phyloP scores from a whole-genome alignment of 106 monocot species.

The Alisma plantagoaquatica region DNA sequence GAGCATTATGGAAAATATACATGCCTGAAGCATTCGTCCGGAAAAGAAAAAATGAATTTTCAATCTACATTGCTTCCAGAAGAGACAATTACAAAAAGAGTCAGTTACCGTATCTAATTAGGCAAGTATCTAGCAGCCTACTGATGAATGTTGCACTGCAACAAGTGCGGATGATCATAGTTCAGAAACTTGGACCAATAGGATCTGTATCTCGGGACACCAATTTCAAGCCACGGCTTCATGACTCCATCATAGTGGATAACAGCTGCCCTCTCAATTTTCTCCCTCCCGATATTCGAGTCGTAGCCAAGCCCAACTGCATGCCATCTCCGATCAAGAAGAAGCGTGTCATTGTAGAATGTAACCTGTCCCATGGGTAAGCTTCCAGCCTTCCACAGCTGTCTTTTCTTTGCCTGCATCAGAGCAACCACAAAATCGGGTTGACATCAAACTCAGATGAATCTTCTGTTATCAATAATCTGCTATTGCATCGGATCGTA shows the following conservation, averaged over 20 bases:
- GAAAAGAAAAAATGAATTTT: too few species aligned
- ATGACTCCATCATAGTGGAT: slow-evolving; percentile 69
- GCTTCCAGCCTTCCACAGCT: slow-evolving; percentile 52
- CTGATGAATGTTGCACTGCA: slow-evolving; percentile 78
- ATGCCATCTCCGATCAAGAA: slow-evolving; percentile 52
- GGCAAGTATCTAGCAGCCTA: too few species aligned
- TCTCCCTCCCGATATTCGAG: slow-evolving; percentile 8
- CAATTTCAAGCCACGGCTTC: slow-evolving; percentile 92
- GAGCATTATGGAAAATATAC: too few species aligned
- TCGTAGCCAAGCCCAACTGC: slow-evolving; percentile 58
- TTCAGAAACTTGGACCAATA: slow-evolving; percentile 70
- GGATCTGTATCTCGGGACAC: slow-evolving; percentile 42
- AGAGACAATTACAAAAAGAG: too few species aligned
- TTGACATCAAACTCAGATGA: too few species aligned
- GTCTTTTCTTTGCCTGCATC: slow-evolving; percentile 37
- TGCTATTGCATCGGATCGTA: too few species aligned
- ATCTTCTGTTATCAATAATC: too few species aligned
- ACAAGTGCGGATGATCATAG: slow-evolving; percentile 44
- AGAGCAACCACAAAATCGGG: too few species aligned
- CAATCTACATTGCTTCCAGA: too few species aligned
- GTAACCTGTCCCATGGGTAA: slow-evolving; percentile 63
- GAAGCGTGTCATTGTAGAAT: slow-evolving; percentile 68
- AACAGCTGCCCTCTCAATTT: slow-evolving; percentile 57
- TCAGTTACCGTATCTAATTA: too few species aligned
- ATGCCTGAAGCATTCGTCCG: too few species aligned